phyloP scores from a whole-genome alignment of 257 asterid species.

The Przewalskia tangutica region DNA sequence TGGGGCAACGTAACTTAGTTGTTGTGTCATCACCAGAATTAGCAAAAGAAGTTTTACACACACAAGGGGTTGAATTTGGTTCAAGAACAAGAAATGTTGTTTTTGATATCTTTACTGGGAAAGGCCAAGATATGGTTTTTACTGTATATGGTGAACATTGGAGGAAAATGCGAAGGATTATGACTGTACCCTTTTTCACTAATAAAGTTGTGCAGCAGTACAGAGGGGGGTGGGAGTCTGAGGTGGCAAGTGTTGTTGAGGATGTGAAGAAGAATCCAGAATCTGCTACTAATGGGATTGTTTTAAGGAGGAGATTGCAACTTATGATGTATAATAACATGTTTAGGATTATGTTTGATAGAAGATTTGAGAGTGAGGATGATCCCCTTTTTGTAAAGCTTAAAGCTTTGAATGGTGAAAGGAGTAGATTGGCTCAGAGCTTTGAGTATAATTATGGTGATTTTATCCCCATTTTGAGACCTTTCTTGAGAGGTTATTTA shows the following conservation, averaged over 20 bases:
- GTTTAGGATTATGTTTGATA: constrained; percentile 85
- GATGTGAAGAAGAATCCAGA: constrained; percentile 72
- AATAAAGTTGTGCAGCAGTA: constrained; percentile 81
- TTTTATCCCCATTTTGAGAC: constrained; percentile 84
- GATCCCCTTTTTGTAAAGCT: constrained; percentile 69
- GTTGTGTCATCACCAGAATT: constrained; percentile 80
- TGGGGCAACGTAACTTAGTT: constrained; percentile 88
- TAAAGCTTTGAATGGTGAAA: constrained; percentile 83
- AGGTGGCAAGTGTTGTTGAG: constrained; percentile 64
- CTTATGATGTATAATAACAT: constrained; percentile 91
- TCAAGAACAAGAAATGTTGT: constrained; percentile 84
- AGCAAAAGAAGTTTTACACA: constrained; percentile 75
- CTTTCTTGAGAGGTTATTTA: constrained; percentile 78
- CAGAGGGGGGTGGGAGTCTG: constrained; percentile 72
- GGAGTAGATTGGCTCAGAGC: constrained; percentile 92
- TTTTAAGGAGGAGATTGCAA: constrained; percentile 65
- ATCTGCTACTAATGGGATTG: constrained; percentile 67
- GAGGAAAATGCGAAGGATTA: constrained; percentile 92
- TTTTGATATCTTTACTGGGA: constrained; percentile 79
- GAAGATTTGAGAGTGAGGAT: constrained; percentile 73
- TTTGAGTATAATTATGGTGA: constrained; percentile 92
- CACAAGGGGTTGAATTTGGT: constrained; percentile 90
- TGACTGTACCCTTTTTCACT: constrained; percentile 92
- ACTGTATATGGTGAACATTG: constrained; percentile 96
- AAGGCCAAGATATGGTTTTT: constrained; percentile 95